Percentiles rank a stretch among this genome's conserved stretches.
phyloP scores from a whole-genome alignment of 2,329 filamentous ascomycete species.

The Aspergillus fischeri region DNA sequence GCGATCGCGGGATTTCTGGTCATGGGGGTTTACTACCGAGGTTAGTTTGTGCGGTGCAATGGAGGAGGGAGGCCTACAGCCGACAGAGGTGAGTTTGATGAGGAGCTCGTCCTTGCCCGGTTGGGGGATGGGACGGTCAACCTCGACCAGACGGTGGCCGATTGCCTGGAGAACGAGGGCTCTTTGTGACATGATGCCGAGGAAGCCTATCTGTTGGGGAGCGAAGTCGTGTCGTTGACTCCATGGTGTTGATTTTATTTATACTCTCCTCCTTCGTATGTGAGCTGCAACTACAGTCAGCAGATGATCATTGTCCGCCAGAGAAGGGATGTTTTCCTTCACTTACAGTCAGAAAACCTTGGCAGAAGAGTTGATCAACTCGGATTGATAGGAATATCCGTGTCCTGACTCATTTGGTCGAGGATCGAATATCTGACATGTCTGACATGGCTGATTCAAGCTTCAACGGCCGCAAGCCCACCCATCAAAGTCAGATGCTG shows the following conservation, averaged over 20 bases:
- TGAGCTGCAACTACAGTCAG: background rate
- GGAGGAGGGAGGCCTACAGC: background rate
- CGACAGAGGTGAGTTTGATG: slow-evolving; percentile 31
- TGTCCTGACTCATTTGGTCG: background rate
- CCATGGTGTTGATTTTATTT: background rate
- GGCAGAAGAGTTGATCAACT: background rate
- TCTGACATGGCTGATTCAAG: background rate
- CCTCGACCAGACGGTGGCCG: slow-evolving; percentile 16
- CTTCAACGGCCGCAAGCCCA: background rate
- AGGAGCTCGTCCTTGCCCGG: slow-evolving; percentile 33
- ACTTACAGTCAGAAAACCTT: background rate
- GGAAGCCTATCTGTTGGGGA: background rate
- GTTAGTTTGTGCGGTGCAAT: background rate
- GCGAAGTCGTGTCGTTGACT: background rate
- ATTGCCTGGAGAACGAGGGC: slow-evolving; percentile 22
- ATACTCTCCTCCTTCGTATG: background rate
- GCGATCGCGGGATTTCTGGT: slow-evolving; percentile 34
- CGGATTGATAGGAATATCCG: background rate
- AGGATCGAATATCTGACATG: background rate
- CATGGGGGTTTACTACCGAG: slow-evolving; percentile 24
- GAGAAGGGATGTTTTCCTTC: background rate
- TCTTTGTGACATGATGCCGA: slow-evolving; percentile 14
- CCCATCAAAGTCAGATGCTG: too few species aligned
- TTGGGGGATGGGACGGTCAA: slow-evolving; percentile 23
- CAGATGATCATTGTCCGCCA: background rate